Percentiles rank a stretch among this genome's conserved stretches.
Conservation (phyloP, 139 green algal species). For the Pleodorina starrii region DNA sequence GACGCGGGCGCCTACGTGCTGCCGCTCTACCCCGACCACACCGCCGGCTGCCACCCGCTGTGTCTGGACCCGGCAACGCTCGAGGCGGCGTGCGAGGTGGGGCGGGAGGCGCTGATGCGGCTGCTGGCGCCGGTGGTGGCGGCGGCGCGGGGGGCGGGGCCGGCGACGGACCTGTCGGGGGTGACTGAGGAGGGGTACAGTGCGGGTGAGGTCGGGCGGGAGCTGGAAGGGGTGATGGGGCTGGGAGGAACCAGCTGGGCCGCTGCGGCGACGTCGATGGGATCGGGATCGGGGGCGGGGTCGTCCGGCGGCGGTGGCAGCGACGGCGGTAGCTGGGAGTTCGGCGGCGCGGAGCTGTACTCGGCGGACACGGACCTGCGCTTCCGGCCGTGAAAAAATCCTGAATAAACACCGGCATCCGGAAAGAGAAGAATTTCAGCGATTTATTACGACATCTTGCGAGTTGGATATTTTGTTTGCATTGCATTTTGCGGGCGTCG, state of each 20-base stretch:
- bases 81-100: slow-evolving; percentile 68
- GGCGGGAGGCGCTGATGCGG: slow-evolving; percentile 49
- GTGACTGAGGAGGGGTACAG: background rate
- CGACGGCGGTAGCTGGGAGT: background rate
- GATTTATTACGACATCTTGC: too few species aligned
- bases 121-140: slow-evolving; percentile 36
- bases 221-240: background rate
- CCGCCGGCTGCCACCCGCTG: slow-evolving; percentile 66
- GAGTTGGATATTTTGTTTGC: too few species aligned
- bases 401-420: too few species aligned
- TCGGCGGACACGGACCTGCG: slow-evolving; percentile 1
- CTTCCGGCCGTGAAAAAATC: slow-evolving; percentile 6
- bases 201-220: background rate
- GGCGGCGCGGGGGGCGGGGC: background rate
- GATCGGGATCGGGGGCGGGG: too few species aligned
- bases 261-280: background rate
- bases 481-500: too few species aligned
- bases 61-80: slow-evolving; percentile 71
- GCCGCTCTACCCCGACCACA: slow-evolving; percentile 56
- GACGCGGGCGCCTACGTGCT: slow-evolving; percentile 54
- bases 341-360: slow-evolving; percentile 20
- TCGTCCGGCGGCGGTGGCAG: background rate
- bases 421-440: too few species aligned
- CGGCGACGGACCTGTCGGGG: background rate
- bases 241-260: too few species aligned